These are phyloP conservation scores for Coniella vitis DNA, from an alignment of 2,329 filamentous ascomycete species.

Conservation along the genomic window DNA sequence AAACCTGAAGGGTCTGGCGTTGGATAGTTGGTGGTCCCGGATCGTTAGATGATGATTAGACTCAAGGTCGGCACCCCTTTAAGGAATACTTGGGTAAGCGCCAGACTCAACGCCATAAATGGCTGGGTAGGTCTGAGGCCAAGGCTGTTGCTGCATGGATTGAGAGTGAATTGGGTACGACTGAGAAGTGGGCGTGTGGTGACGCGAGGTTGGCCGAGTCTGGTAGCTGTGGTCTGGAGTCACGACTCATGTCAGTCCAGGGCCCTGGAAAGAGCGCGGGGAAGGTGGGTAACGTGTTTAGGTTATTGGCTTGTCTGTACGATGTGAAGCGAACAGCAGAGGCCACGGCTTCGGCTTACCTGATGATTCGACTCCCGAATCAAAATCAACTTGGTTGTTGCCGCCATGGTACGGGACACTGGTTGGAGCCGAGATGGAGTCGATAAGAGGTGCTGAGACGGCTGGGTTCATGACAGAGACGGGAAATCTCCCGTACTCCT, in stretches of 20 bases:
- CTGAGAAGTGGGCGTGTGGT: slow-evolving; percentile 25
- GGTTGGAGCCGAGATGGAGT: slow-evolving; percentile 26
- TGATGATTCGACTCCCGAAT: slow-evolving; percentile 26
- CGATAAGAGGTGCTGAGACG: slow-evolving; percentile 35
- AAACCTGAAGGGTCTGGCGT: too few relatives aligned
- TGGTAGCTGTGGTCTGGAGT: slow-evolving; percentile 27
- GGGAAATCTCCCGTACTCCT: slow-evolving; percentile 41
- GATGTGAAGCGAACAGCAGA: not conserved
- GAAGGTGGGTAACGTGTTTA: slow-evolving; percentile 8
- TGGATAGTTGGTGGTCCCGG: too few relatives aligned
- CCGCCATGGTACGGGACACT: slow-evolving; percentile 28
- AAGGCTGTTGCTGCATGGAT: slow-evolving; percentile 26
- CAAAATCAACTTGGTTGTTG: slow-evolving; percentile 23
- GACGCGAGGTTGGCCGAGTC: slow-evolving; percentile 20
- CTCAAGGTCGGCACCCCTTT: too few relatives aligned
- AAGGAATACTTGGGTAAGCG: slow-evolving; percentile 25
- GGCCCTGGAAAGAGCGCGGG: slow-evolving; percentile 18
- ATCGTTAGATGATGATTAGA: too few relatives aligned
- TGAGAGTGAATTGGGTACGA: slow-evolving; percentile 26
- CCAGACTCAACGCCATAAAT: slow-evolving; percentile 27
- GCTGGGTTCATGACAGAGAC: slow-evolving; percentile 35
- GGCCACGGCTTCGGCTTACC: slow-evolving; percentile 12
- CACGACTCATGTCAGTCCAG: slow-evolving; percentile 18
- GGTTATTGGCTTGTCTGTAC: not conserved
- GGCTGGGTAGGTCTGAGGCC: slow-evolving; percentile 18